Percentiles rank a stretch among this genome's conserved stretches.
Evolutionary conservation across 2,329 filamentous ascomycete genomes (phyloP).

Genomic region (Fusarium euwallaceae): DNA sequence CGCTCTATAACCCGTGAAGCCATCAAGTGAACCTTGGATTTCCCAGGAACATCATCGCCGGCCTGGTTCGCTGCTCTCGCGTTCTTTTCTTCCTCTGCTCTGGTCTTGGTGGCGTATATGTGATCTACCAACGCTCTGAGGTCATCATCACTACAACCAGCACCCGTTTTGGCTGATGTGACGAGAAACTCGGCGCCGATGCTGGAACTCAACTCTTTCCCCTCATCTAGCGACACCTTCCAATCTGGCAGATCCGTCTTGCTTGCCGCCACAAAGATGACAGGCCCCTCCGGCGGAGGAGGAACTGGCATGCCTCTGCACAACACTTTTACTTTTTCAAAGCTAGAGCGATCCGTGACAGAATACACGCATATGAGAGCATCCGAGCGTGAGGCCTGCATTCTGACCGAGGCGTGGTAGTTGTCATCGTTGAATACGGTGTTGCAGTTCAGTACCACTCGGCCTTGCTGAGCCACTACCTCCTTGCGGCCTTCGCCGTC

Average conservation of each 20-base stretch:
- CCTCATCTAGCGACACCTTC: not conserved
- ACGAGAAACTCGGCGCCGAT: not conserved
- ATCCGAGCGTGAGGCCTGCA: not conserved
- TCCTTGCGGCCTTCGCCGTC: not conserved
- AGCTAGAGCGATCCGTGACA: not conserved
- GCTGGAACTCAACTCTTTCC: not conserved
- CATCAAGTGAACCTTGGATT: not conserved
- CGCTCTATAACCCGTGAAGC: not conserved
- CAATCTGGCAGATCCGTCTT: not conserved
- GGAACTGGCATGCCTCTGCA: not conserved
- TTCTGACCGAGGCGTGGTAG: not conserved
- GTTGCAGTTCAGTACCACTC: not conserved
- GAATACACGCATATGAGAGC: not conserved
- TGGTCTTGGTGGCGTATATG: not conserved
- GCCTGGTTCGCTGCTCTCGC: not conserved
- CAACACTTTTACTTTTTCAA: not conserved
- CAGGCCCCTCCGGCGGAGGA: not conserved
- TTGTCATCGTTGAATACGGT: not conserved
- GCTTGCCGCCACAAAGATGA: not conserved
- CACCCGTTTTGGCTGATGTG: not conserved
- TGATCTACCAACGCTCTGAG: not conserved
- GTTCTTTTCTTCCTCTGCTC: not conserved
- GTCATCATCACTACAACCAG: not conserved
- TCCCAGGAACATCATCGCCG: not conserved
- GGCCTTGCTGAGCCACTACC: not conserved